Evolutionary conservation across 768 basidiomycete genomes (phyloP), one percentile per base, ranked within the genome.

Genomic region (Trametes gibbosa): DNA sequence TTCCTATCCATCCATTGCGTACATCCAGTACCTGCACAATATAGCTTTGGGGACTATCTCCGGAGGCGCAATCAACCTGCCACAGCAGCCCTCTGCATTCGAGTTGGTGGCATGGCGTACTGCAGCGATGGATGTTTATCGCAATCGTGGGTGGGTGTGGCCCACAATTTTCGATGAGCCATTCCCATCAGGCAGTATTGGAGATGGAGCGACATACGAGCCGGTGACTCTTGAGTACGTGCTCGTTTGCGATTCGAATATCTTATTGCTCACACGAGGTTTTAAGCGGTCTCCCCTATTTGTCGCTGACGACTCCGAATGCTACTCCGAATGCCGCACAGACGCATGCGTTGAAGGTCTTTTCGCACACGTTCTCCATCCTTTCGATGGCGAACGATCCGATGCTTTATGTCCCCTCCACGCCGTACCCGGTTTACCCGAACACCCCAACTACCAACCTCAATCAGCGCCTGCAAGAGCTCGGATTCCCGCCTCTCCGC

Each of bases 391-490:
- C 50, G 7, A 27, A 53, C 34, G 50, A 59, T 37, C 46, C 62
- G 45, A 16, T 48, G 34, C 46, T 53, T 3, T 45, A 57, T 40
- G 34, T 23, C 8, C 54, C 53, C 10, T 13, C 43, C 17, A 45
- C 62, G 3, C 69, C 53, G 65, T 79, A 24, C 79, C 80, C 46
- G 78, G 14, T 46, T 77, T 27, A 58, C 40, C 46, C 52, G 24
- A 41, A 63, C 58, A 37, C 63, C 37, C 47, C 56, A 2, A 47
- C 56, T 8, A 57, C 63, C 24, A 76, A 86, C 56, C 75, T 89
- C 63, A 86, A 87, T 52, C 73, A 77, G 25, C 76, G 86, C 32
- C 77, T 90, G 10, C 85, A 82, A 58, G 85, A 87, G 59, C 77
- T 88, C 56, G 87, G 86, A 19, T 73, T 88, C 42, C 82, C 82